Evolutionary conservation across 441 rosid species (phyloP), one percentile per base, ranked within the genome.

Genomic region (Pelargonium myrrhifolium): DNA sequence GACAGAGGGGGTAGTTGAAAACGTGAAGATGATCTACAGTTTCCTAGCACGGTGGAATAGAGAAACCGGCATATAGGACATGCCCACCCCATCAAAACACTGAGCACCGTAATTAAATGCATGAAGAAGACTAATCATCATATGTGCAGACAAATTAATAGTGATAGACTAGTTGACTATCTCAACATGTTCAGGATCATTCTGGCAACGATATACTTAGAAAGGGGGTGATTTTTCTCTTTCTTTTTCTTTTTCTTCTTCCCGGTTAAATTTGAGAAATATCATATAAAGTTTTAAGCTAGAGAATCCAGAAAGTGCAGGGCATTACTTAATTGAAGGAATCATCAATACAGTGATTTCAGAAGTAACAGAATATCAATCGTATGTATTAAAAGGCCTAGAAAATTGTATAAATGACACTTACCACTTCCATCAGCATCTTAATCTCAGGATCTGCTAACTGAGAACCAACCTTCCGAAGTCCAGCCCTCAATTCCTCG

Each of bases 341-440:
- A 55, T 64, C 37, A 55, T 53, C 18, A 47, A 18, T 18, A 42
- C 12, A 26, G 5, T 64, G 43, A 66, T 42, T 56, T 3, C 61
- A 14, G 39, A 20, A 62, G 22, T n/a, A 63, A 63, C 40, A 61
- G 20, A 53, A 35, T 7, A 49, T 12, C n/a, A n/a, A n/a, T n/a
- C n/a, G n/a, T n/a, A n/a, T n/a, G 7, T 5, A 24, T 20, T 60
- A 4, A 62, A 55, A 59, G 65, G 42, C 40, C 26, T 12, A 7
- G 17, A 24, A 47, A 49, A 9, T 65, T 26, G 39, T 70, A 59
- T n/a, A 3, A 70, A n/a, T 5, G 31, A 61, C 68, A 72, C 40
- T 77, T 88, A 90, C 97, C 88, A 86, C 96, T 93, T 93, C 97
- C 98, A 93, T 90, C 72, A 93, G 79, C 95, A 90, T 86, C 87